Base-by-base conservation (phyloP, 2,329 filamentous ascomycete genomes). In the Beauveria caledonica region DNA sequence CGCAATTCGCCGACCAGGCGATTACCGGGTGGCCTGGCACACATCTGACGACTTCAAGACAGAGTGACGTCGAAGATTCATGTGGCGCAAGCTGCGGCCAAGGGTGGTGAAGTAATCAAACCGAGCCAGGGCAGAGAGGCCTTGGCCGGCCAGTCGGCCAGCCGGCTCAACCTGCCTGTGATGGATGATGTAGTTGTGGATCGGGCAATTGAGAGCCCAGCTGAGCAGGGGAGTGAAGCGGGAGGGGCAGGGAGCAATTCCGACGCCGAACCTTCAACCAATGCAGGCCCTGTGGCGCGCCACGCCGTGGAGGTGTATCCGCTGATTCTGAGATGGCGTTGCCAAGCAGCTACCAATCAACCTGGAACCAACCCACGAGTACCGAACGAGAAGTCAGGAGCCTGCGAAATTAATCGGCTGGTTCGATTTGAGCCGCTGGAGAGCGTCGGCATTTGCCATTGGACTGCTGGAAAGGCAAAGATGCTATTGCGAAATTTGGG, bases 41-140 rank as follows among this genome's bases (percentile, higher is more conserved):
- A 56, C 40, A 46, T 56, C 33, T 36, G 45, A 42, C 10, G 23
- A 21, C 11, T 25, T 45, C 52, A 45, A 21, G 27, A 40, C 17
- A 15, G 11, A 36, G 56, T 59, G 56, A 59, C 56, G 48, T 59
- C 46, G 56, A 59, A 19, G 39, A 52, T 59, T 45, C 17, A 10
- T 39, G 45, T 58, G 45, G 55, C 55, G 45, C n/a, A 36, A 50
- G 55, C 29, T 39, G 45, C n/a, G 44, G 45, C 46, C 55, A 27
- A 46, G 55, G 45, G 55, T 21, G 21, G 56, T 45, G 51, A 33
- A 46, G 29, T 17, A 27, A 58, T 58, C 55, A 46, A 50, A 17
- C 29, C 40, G 53, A 49, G 42, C 33, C 33, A 36, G 33, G 21
- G 8, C 33, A 53, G 33, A 23, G 8, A 40, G 11, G 13, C 25